Evolutionary conservation across 495 filamentous ascomycete genomes (phyloP).

Genomic region (Hyaloscypha finlandica): DNA sequence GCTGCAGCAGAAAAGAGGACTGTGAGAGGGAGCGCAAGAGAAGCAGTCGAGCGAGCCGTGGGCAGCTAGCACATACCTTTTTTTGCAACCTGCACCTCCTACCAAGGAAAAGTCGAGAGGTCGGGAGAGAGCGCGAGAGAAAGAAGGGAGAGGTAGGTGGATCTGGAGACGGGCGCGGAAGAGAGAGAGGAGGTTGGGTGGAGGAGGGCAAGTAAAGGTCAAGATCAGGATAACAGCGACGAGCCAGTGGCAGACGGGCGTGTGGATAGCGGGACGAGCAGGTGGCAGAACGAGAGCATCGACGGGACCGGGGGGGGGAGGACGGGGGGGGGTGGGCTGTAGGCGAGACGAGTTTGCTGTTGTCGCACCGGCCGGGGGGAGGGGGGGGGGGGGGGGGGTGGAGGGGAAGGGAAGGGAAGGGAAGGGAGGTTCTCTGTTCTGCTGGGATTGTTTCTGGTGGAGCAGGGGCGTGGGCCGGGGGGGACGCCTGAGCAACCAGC

Average conservation of each 20-base stretch:
- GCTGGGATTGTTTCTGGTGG: constrained; percentile 2
- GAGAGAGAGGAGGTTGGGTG: constrained; percentile 22
- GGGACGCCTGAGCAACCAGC: background rate
- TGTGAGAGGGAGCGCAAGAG: constrained; percentile 34
- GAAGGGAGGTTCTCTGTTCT: background rate
- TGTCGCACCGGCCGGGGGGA: background rate
- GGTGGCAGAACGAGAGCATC: no score
- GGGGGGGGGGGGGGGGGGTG: background rate
- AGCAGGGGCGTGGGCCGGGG: background rate
- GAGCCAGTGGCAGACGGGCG: constrained; percentile 8
- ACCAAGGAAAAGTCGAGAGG: constrained; percentile 34
- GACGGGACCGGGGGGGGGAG: background rate
- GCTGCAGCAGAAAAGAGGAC: constrained; percentile 36
- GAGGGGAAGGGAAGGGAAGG: background rate
- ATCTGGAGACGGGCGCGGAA: constrained; percentile 33
- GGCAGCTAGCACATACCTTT: constrained; percentile 40
- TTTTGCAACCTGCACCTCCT: constrained; percentile 37
- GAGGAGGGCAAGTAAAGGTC: constrained; percentile 7
- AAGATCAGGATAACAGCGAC: constrained; percentile 13
- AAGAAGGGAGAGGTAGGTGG: constrained; percentile 28
- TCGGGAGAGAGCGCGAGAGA: constrained; percentile 20
- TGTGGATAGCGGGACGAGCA: background rate
- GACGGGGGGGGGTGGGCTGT: background rate
- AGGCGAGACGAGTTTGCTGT: constrained; percentile 6
- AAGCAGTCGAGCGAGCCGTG: constrained; percentile 31